Evolutionary conservation across 2,329 filamentous ascomycete genomes (phyloP), one percentile per base, ranked within the genome.

Genomic region (Penicillium carneum): DNA sequence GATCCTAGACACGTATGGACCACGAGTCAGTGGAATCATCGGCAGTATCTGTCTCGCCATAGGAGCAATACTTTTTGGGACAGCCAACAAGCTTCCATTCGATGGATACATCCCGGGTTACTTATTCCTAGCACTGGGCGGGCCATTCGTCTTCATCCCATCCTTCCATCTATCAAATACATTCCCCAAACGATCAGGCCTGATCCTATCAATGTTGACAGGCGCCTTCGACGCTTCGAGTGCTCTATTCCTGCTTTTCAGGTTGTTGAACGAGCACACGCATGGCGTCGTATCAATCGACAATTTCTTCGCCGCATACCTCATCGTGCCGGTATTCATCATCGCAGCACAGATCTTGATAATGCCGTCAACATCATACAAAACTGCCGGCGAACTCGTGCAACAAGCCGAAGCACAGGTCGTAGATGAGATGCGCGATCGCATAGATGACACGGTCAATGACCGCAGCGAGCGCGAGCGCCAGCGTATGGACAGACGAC

Each of bases 121-220:
- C 75, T 81, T 93, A 23, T 87, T 92, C 57, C 83, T 95, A 8
- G 90, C 91, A 0, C 82, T 94, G 1, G 92, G 91, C 20, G 92
- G 91, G 0, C 90, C 91, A 2, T 93, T 93, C 70, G 86, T 91
- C 53, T 95, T 92, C 76, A 91, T 95, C 59, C 88, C 90, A 9
- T 90, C 89, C 3, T 94, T 94, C 76, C 91, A 95, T 74, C 85
- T 95, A 41, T 92, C 90, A 41, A 95, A 95, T 75, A 88, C 91
- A 2, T 94, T 96, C 72, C 91, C 91, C 0, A 84, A 84, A 51
- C 85, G 89, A 71, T 90, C 90, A 1, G 91, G 91, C 1, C 80
- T 92, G n/a, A 92, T 96, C 64, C 81, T 96, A 9, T 91, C 92
- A 2, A 82, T 92, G 36, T 79, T 96, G 54, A 94, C 91, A 0